Percentiles rank a stretch among this genome's conserved stretches.
These are phyloP conservation scores for Byssothecium circinans DNA, from an alignment of 2,329 filamentous ascomycete species.

Conservation along the genomic window DNA sequence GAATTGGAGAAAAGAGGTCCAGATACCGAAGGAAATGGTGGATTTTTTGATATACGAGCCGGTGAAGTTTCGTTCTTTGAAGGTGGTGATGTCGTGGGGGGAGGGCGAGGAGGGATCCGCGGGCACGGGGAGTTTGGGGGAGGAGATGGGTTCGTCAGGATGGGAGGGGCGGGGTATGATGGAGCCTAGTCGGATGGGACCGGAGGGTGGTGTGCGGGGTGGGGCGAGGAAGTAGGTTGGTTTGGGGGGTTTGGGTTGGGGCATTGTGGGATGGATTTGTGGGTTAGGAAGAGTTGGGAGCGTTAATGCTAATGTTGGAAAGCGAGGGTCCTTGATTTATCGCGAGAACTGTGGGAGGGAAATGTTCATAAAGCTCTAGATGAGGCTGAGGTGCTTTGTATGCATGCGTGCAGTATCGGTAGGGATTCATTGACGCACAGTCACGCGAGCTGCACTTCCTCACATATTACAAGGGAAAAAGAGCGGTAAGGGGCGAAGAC, in stretches of 20 bases:
- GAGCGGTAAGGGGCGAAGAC: neutral
- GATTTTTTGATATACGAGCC: neutral
- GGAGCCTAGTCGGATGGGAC: conserved; percentile 10
- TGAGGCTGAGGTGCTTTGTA: neutral
- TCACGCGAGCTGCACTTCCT: neutral
- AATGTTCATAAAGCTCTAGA: neutral
- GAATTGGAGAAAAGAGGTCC: conserved; percentile 12
- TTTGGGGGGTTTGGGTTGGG: neutral
- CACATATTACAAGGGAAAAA: neutral
- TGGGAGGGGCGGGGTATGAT: conserved; percentile 8
- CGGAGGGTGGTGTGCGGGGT: conserved; percentile 4
- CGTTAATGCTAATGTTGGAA: too few species aligned
- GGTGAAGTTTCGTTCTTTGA: conserved; percentile 3
- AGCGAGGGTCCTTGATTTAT: too few species aligned
- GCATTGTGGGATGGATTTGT: neutral
- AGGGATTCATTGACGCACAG: neutral
- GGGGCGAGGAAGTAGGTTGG: conserved; percentile 11
- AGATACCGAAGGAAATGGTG: conserved; percentile 7
- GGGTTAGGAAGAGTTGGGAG: neutral
- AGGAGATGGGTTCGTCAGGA: conserved; percentile 12
- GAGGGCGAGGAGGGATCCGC: too few species aligned
- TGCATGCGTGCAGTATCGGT: too few species aligned
- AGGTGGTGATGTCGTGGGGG: neutral
- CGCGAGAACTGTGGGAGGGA: neutral
- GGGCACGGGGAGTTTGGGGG: neutral